Evolutionary conservation across 2,329 filamentous ascomycete genomes (phyloP).

Genomic region (Spiromastix sp.): DNA sequence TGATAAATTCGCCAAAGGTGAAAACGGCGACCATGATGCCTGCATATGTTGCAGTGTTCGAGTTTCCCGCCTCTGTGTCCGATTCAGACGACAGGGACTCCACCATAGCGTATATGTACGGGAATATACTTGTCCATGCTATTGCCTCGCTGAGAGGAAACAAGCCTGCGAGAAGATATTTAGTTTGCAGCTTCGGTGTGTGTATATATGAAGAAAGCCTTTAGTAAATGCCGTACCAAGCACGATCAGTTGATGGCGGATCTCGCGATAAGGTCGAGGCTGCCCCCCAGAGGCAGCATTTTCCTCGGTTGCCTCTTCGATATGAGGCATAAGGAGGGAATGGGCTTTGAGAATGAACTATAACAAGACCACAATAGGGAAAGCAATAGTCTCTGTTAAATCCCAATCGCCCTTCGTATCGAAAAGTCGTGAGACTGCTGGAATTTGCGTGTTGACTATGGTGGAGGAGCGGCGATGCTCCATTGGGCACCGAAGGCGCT

Average conservation of each 20-base stretch:
- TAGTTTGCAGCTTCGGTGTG: background rate
- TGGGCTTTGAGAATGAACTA: too few species aligned
- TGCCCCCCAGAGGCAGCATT: too few species aligned
- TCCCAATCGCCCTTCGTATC: too few species aligned
- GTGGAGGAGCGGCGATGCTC: too few species aligned
- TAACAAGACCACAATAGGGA: too few species aligned
- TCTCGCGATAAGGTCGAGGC: too few species aligned
- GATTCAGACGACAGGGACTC: conserved; percentile 1
- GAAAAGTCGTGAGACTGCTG: too few species aligned
- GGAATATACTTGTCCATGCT: conserved; percentile 9
- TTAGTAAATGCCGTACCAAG: background rate
- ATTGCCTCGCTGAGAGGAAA: conserved; percentile 9
- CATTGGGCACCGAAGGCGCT: too few species aligned
- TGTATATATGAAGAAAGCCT: background rate
- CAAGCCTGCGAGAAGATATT: background rate
- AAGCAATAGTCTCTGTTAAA: too few species aligned
- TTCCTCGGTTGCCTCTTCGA: too few species aligned
- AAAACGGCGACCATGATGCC: conserved; percentile 6
- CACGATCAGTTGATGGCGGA: background rate
- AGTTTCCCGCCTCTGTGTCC: background rate
- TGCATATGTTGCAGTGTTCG: conserved; percentile 3
- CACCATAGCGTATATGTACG: conserved; percentile 8
- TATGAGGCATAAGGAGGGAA: too few species aligned
- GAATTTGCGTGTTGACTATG: too few species aligned
- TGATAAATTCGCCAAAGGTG: conserved; percentile 9